Percentiles rank a stretch among this genome's conserved stretches.
phyloP scores from a whole-genome alignment of 768 basidiomycete genomes.

The Gloeopeniophorella convolvens region DNA sequence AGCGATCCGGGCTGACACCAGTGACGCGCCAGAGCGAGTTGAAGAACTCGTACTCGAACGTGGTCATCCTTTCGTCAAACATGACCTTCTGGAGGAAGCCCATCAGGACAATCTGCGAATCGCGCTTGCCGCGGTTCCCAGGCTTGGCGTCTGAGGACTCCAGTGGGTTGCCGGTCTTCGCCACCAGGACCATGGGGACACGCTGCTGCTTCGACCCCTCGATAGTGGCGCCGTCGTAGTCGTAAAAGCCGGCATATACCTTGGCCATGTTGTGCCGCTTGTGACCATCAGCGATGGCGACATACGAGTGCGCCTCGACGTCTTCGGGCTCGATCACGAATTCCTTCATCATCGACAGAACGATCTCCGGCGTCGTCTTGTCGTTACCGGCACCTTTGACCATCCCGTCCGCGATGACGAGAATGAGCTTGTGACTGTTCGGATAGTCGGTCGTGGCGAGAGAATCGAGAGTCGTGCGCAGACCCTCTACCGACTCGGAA shows the following conservation, averaged over 20 bases:
- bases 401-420: constrained; percentile 97
- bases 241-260: constrained; percentile 96
- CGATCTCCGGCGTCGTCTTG: constrained; percentile 89
- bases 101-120: constrained; percentile 98
- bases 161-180: constrained; percentile 90
- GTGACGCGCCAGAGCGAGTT: constrained; percentile 95
- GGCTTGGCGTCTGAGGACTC: constrained; percentile 89
- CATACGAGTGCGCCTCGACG: constrained; percentile 92
- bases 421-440: constrained; percentile 91
- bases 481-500: constrained; percentile 93
- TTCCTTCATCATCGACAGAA: constrained; percentile 95
- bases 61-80: constrained; percentile 99
- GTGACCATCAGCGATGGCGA: constrained; percentile 99
- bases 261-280: constrained; percentile 99
- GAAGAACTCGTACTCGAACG: constrained; percentile 99
- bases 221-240: constrained; percentile 85
- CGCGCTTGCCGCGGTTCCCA: constrained; percentile 97
- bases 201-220: constrained; percentile 94
- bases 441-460: constrained; percentile 98
- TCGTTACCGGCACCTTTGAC: constrained; percentile 92
- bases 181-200: constrained; percentile 91
- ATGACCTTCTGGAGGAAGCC: constrained; percentile 97
- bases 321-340: constrained; percentile 73
- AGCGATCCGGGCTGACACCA: constrained; percentile 92
- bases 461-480: constrained; percentile 96